Evolutionary conservation across 2,329 filamentous ascomycete species (phyloP), one percentile per base, ranked within the genome.

Genomic region (Stemphylium lycopersici): DNA sequence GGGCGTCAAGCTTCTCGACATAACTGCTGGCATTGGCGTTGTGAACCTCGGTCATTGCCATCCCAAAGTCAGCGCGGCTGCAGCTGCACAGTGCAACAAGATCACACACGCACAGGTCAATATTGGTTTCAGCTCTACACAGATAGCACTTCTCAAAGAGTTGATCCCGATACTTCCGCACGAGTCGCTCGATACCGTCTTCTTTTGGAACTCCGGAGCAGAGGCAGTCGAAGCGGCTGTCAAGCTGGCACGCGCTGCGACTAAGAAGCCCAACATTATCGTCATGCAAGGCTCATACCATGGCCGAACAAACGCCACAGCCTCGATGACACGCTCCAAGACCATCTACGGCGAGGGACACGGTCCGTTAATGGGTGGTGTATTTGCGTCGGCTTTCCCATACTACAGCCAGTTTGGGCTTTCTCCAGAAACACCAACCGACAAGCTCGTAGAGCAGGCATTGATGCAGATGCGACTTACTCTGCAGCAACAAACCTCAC

Each of bases 261-360:
- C 66, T 8, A 69, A 68, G 56, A 70, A 70, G 50, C 63, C 65
- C 8, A 70, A 70, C 39, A 60, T 70, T 39, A 69, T 70, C n/a
- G 67, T 70, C 13, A 69, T 70, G 67, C 67, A 70, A 32, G 67
- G 67, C 33, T 68, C 65, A 16, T 70, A 70, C 54, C 67, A 70
- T 18, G 67, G 67, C 26, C 66, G 67, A 20, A 70, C 67, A 15
- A 68, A 66, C 16, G 66, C 67, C 11, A 70, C 67, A 18, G 61
- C 67, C 11, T 67, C 67, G 3, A 69, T 70, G 67, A 70, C 67
- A 26, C 60, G 66, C 22, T 67, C 63, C 37, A 70, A 70, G 50
- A 70, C 66, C 4, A 64, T 70, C 18, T 70, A 70, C 26, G 67
- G 67, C 24, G 66, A 70, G 40, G 67, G 67, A 4, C 67, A 70